Evolutionary conservation across 106 monocot genomes (phyloP).

Genomic region (Dioscorea alata): DNA sequence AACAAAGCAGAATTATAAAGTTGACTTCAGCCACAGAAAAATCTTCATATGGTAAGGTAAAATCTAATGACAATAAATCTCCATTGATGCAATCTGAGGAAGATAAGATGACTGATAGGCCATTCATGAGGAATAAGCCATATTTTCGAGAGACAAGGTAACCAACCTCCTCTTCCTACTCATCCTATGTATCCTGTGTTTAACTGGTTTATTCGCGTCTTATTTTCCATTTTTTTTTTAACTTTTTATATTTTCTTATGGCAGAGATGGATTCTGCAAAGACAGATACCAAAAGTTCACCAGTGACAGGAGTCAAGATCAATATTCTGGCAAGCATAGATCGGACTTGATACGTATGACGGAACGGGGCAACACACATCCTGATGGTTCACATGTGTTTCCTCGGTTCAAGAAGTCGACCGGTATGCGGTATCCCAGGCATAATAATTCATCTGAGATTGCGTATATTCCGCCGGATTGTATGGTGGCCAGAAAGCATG

Average conservation of each 20-base stretch:
- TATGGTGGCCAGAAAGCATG: background rate
- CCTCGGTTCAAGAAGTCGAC: background rate
- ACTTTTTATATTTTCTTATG: background rate
- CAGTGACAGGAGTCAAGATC: background rate
- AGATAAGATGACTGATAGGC: background rate
- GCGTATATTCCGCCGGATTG: background rate
- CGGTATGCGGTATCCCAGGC: background rate
- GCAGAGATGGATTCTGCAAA: background rate
- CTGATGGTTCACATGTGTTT: background rate
- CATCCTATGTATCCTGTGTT: too few relatives aligned
- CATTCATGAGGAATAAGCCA: background rate
- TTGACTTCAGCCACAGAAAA: background rate
- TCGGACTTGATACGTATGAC: background rate
- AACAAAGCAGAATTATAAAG: background rate
- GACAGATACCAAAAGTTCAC: background rate
- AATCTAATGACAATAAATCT: background rate
- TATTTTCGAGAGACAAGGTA: background rate
- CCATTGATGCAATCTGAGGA: background rate
- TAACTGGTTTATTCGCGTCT: too few relatives aligned
- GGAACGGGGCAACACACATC: background rate
- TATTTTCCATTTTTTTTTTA: background rate
- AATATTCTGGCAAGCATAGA: background rate
- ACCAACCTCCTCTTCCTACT: background rate
- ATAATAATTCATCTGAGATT: constrained; percentile 7
- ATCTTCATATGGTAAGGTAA: background rate